A percentile compares a stretch with the other conserved stretches of the same genome.
Conservation (phyloP, 352 stramenopile species). For the Elongisporangium prolatum region DNA sequence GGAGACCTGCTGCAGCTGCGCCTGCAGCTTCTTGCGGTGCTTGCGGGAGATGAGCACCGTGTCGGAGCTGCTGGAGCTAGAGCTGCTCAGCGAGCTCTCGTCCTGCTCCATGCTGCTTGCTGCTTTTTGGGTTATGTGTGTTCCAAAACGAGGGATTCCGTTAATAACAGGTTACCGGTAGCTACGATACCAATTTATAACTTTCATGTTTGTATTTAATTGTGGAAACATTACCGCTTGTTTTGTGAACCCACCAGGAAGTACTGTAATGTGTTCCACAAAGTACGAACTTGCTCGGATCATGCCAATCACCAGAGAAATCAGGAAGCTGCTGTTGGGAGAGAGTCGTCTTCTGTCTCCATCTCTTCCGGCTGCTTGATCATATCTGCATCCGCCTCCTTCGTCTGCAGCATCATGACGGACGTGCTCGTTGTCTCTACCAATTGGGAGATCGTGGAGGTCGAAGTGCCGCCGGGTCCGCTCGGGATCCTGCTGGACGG, state of each 20-base stretch:
- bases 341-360: neutral
- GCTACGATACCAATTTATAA: neutral
- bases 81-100: slow-evolving; percentile 48
- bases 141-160: neutral
- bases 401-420: neutral
- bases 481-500: slow-evolving; percentile 68
- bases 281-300: neutral
- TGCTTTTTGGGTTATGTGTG: neutral
- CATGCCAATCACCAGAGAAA: neutral
- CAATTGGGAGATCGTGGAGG: slow-evolving; percentile 21
- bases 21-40: slow-evolving; percentile 52
- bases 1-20: slow-evolving; percentile 29
- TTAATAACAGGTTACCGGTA: neutral
- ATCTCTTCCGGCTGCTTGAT: neutral
- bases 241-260: neutral
- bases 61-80: slow-evolving; percentile 62
- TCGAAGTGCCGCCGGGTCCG: slow-evolving; percentile 47
- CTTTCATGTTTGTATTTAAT: neutral
- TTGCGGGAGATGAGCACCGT: slow-evolving; percentile 71
- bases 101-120: slow-evolving; percentile 6
- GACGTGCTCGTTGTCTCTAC: neutral
- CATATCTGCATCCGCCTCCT: neutral
- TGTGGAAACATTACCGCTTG: neutral
- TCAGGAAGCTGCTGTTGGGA: neutral
- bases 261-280: neutral